Evolutionary conservation across 2,329 filamentous ascomycete genomes (phyloP), one percentile per base, ranked within the genome.

Genomic region (Penicillium sp.): DNA sequence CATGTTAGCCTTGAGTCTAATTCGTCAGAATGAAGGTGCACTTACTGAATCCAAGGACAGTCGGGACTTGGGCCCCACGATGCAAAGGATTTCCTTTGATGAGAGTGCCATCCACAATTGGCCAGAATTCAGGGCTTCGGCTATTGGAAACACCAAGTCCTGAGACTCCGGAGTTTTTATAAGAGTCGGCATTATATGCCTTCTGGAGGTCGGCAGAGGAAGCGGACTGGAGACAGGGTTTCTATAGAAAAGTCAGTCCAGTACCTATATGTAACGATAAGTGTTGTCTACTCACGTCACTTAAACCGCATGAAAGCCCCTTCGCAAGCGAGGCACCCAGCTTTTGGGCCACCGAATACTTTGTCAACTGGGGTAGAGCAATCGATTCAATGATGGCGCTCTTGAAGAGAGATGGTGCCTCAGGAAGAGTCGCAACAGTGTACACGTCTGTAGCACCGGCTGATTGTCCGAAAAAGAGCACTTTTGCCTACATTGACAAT

Each of bases 391-490:
- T 24, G 39, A 68, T 67, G 55, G 53, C 40, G 31, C 61, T 55
- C 2, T 66, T 65, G 33, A 69, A 52, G 10, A 69, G 50, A 49
- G 50, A 50, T 5, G 65, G 59, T 13, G 63, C 65, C 22, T 62
- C 53, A 14, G 60, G 55, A 27, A 65, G 62, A 58, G 60, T 58
- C 0, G 54, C 58, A 27, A 65, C 47, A 14, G 51, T 55, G 35
- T 46, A 66, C 2, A 56, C 58, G 14, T 65, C 54, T 47, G 54
- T 53, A 11, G 61, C 70, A 24, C 70, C 70, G 4, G 70, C 65
- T 9, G 69, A 71, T 52, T 74, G 66, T 6, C 72, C 71, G 31
- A 69, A 69, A 2, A 69, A 56, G 16, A 65, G 62, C 16, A 73
- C 66, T 16, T 70, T 66, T 39, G 60, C 46, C 62, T 59, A 18